Evolutionary conservation across 1,284 basidiomycete genomes (phyloP).

Genomic region (Sporisorium exsertum): DNA sequence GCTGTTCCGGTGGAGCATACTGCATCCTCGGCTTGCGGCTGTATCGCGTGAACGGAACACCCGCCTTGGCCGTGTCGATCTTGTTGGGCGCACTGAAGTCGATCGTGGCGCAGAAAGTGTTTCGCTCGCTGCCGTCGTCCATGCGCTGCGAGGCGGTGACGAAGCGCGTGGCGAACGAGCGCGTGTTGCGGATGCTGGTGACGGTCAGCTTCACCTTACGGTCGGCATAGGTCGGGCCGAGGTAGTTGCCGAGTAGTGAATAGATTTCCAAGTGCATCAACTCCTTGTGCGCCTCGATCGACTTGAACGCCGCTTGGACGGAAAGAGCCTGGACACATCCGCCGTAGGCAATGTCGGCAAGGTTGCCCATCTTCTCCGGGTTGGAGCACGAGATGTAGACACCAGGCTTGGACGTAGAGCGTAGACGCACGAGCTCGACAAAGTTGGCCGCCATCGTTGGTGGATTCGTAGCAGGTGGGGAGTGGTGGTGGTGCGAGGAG

Average conservation of each 20-base stretch:
- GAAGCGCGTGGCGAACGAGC: constrained; percentile 57
- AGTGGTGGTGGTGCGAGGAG: not conserved
- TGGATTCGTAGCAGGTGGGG: not conserved
- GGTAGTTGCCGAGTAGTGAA: constrained; percentile 55
- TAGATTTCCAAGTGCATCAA: constrained; percentile 48
- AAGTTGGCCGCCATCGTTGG: constrained; percentile 41
- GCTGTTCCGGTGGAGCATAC: constrained; percentile 25
- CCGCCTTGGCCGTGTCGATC: constrained; percentile 24
- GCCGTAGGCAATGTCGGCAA: constrained; percentile 61
- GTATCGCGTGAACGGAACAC: constrained; percentile 39
- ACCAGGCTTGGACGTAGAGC: constrained; percentile 31
- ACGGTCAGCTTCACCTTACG: constrained; percentile 51
- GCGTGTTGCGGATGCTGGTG: constrained; percentile 47
- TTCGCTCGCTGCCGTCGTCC: constrained; percentile 42
- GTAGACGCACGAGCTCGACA: constrained; percentile 52
- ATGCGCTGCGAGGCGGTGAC: constrained; percentile 46
- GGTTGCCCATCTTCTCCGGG: constrained; percentile 57
- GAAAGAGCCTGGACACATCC: constrained; percentile 55
- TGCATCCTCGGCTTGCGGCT: constrained; percentile 31
- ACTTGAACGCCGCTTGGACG: constrained; percentile 53
- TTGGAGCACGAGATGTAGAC: constrained; percentile 47
- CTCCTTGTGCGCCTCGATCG: constrained; percentile 34
- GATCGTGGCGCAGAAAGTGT: constrained; percentile 45
- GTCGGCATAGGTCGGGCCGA: constrained; percentile 53
- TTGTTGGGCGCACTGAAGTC: constrained; percentile 54